These are phyloP conservation scores for Phialocephala sp. DNA, from an alignment of 2,329 filamentous ascomycete genomes.

Conservation along the genomic window DNA sequence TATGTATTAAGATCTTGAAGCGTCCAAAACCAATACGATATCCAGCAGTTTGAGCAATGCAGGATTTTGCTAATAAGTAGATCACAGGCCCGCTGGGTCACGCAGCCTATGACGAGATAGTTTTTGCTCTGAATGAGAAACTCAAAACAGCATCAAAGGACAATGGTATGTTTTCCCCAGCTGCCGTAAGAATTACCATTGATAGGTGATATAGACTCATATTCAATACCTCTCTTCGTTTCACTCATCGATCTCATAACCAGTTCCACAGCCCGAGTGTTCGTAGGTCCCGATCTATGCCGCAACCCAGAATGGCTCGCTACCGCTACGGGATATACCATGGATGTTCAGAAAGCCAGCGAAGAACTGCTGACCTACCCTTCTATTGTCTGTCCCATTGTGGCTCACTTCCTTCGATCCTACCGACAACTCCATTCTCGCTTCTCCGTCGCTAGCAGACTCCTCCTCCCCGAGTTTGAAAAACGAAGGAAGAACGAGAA, in stretches of 20 bases:
- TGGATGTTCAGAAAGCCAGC: background rate
- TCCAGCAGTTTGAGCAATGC: too few relatives aligned
- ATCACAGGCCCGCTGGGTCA: background rate
- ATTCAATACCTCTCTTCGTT: background rate
- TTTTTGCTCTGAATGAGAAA: background rate
- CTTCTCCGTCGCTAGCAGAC: background rate
- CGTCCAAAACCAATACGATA: too few relatives aligned
- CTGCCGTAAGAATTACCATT: background rate
- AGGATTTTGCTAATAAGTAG: background rate
- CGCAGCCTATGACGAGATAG: background rate
- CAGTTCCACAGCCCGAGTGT: constrained; percentile 2
- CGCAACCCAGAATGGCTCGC: constrained; percentile 4
- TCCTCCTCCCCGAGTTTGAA: background rate
- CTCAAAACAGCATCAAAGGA: background rate
- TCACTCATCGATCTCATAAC: background rate
- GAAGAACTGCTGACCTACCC: constrained; percentile 1
- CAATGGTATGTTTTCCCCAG: background rate
- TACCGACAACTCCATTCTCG: background rate
- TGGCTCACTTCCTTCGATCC: background rate
- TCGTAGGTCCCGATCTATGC: constrained; percentile 2
- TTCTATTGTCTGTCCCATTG: background rate
- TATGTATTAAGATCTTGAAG: background rate
- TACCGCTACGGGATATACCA: background rate
- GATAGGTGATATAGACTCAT: background rate
- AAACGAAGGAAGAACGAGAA: background rate